These are phyloP conservation scores for Panaeolus cyanescens DNA, from an alignment of 768 basidiomycete genomes.

Conservation along the genomic window DNA sequence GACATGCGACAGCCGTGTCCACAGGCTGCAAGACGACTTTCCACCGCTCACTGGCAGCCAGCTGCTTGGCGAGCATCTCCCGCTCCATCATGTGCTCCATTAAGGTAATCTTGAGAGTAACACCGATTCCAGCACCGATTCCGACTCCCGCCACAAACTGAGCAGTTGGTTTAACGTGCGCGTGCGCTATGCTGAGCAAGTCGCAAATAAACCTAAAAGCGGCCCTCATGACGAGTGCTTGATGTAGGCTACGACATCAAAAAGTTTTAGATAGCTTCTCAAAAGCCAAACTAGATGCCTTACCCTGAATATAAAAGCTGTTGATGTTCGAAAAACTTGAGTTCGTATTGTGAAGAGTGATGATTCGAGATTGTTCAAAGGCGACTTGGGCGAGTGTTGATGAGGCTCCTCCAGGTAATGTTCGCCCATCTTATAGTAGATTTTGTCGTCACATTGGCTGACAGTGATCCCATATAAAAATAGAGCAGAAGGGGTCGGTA, in stretches of 20 bases:
- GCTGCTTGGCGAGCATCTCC: neutral
- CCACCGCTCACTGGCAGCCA: neutral
- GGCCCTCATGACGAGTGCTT: neutral
- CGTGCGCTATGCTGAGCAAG: neutral
- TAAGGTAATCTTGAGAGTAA: neutral
- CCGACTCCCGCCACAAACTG: neutral
- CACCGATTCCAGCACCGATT: neutral
- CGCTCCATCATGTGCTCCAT: neutral
- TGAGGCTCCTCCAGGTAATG: no score
- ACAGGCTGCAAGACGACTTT: neutral
- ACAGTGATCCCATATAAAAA: no score
- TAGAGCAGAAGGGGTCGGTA: no score
- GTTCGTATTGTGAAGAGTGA: no score
- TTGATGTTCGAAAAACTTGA: no score
- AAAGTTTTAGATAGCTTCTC: neutral
- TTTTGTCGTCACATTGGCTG: no score
- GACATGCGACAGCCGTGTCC: neutral
- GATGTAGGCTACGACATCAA: neutral
- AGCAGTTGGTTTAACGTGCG: neutral
- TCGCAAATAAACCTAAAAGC: neutral
- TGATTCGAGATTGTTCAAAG: no score
- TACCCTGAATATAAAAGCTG: no score
- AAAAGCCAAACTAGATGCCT: neutral
- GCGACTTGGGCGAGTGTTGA: no score
- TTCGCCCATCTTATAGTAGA: no score